Evolutionary conservation across 108 stramenopile genomes (phyloP), one percentile per base, ranked within the genome.

Genomic region (Schizochytrium sp.): DNA sequence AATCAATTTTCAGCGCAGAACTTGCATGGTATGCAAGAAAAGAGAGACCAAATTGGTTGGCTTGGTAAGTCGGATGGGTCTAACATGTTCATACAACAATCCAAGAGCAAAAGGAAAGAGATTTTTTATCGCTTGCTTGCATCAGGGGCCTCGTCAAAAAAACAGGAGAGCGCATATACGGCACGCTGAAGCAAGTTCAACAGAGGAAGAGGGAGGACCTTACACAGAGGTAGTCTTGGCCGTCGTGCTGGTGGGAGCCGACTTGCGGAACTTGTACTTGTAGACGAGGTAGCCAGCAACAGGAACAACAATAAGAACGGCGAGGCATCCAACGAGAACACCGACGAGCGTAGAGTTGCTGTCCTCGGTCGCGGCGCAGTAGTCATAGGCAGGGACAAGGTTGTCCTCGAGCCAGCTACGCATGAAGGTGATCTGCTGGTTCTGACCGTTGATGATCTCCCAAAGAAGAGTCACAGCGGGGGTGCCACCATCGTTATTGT

Each of bases 351-450:
- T 18, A 23, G 21, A 23, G 63, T 28, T 41, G 63, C 10, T 10
- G 0, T 8, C 8, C 21, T 69, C 63, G 34, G 3, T 23, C 41
- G 63, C 71, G 76, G 63, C 71, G 76, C 94, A 95, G 69, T 93
- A 90, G 60, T 95, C 93, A 47, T 59, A 72, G 59, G 87, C 90
- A 12, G 91, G 88, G 60, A 88, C 90, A 0, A 72, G 91, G 23
- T 93, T 87, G 29, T 76, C 87, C 10, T 91, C 92, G 58, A 97
- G 90, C 34, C 94, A 47, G 28, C 90, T 89, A 60, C 93, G 90
- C 96, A 97, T 96, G 43, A 87, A 87, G 87, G 96, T 95, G 87
- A 97, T 96, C 91, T 97, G 96, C 29, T 60, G 87, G 88, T 96
- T 97, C 89, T 97, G 97, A 5, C 69, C 87, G 72, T 95, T 94